Base-by-base conservation (phyloP, 768 basidiomycete genomes). In the Lentinus brumalis region DNA sequence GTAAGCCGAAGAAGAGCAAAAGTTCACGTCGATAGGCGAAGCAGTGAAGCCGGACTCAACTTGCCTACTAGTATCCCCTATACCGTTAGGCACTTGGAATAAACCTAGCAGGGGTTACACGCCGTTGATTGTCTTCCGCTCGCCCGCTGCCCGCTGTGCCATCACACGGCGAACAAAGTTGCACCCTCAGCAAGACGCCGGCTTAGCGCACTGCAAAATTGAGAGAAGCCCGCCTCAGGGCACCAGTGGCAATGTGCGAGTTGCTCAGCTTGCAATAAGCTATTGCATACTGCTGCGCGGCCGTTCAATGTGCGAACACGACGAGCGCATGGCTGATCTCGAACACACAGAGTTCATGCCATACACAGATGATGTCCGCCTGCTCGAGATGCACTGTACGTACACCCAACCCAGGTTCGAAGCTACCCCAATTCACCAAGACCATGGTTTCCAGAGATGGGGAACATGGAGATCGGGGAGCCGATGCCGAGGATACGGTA, bases 1-100 rank as follows among this genome's bases (percentile, higher is more conserved):
- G 70, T 29, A 67, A 65, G 16, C 65, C 70, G 50, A 58, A 56
- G 51, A 61, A 59, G 66, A 45, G 46, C 9, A 61, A 59, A 62
- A 40, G 38, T 9, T 47, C 66, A 18, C 45, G 57, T 7, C 57
- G 56, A 15, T 60, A 51, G 50, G 29, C 12, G 26, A 29, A 11
- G 21, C 21, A 26, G 21, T 26, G 21, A 26, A 26, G 21, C 32
- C 47, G 39, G 8, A 21, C n/a, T 18, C n/a, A 14, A 29, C 50
- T 51, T 51, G 35, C 26, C 50, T 51, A 51, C 26, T 29, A 11
- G n/a, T n/a, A 47, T 47, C 10, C 45, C n/a, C 45, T 51, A 16
- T 51, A 51, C 32, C 30, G 2, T 26, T 26, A 26, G 1, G 21
- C 21, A 26, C 21, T 26, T 26, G 21, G 21, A 26, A 26, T 26